Evolutionary conservation across 352 stramenopile genomes (phyloP).

Genomic region (Phytophthora europaea): DNA sequence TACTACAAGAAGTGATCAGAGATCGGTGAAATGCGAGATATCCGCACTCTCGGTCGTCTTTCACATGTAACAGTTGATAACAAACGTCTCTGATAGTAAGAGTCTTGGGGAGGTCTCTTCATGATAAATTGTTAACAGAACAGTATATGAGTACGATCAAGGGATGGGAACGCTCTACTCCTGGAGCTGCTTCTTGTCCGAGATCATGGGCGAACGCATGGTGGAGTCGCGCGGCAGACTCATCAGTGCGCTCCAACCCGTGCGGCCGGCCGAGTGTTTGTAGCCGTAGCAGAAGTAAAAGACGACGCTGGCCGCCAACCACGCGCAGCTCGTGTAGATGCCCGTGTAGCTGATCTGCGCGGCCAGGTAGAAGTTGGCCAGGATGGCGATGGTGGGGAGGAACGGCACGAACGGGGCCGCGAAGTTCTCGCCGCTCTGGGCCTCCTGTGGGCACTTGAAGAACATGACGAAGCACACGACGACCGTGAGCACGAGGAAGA

Average conservation of each 20-base stretch:
- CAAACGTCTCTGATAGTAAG: too few species aligned
- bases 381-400: conserved; percentile 55
- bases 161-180: conserved; percentile 20
- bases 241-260: conserved; percentile 67
- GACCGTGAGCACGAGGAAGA: conserved; percentile 61
- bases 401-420: conserved; percentile 75
- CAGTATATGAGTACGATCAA: conserved; percentile 15
- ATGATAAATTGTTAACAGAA: conserved; percentile 1
- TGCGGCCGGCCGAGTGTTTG: conserved; percentile 68
- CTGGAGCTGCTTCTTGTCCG: conserved; percentile 45
- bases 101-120: too few species aligned
- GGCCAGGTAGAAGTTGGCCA: conserved; percentile 80
- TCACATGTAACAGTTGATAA: too few species aligned
- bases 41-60: too few species aligned
- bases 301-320: conserved; percentile 63
- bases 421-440: conserved; percentile 65
- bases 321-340: conserved; percentile 64
- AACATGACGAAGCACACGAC: conserved; percentile 44
- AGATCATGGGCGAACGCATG: conserved; percentile 68
- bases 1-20: too few species aligned
- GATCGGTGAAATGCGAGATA: too few species aligned
- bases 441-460: conserved; percentile 73
- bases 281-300: conserved; percentile 90
- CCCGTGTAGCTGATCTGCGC: conserved; percentile 63
- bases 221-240: conserved; percentile 58